Conservation (phyloP, 192 early-diverging fungal species). For the Linnemannia exigua region DNA sequence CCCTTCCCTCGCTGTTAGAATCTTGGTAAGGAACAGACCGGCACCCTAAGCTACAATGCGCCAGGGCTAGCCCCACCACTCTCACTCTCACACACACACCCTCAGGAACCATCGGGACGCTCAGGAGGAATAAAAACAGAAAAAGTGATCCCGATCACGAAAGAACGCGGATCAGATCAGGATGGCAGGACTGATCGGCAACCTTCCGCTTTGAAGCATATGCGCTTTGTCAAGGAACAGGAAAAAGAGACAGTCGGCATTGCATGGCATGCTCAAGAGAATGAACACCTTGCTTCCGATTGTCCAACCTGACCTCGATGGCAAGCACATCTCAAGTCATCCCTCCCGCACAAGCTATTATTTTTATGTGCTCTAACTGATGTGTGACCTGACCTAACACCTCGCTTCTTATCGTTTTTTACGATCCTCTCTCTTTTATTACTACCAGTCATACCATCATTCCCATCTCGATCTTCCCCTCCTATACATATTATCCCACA, state of each 20-base stretch:
- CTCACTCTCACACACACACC: no score
- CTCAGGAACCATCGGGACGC: neutral
- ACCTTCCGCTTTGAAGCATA: neutral
- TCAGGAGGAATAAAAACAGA: neutral
- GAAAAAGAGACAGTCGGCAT: neutral
- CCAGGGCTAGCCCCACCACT: neutral
- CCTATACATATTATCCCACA: constrained; percentile 7
- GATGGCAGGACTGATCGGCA: neutral
- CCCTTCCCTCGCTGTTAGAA: neutral
- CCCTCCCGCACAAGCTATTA: neutral
- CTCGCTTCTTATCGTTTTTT: neutral
- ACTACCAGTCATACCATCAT: neutral
- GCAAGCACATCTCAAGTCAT: neutral
- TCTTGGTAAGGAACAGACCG: constrained; percentile 19
- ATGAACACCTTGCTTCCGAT: neutral
- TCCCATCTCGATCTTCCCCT: neutral
- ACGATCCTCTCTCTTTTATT: neutral
- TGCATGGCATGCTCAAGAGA: neutral
- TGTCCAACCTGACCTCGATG: neutral
- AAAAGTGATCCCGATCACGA: neutral
- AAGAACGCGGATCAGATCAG: constrained; percentile 10
- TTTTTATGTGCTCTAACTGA: neutral
- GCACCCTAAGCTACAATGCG: neutral
- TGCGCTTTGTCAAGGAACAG: neutral
- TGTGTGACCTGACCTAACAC: neutral